phyloP scores from a whole-genome alignment of 495 filamentous ascomycete species.

The Neurospora sp. region DNA sequence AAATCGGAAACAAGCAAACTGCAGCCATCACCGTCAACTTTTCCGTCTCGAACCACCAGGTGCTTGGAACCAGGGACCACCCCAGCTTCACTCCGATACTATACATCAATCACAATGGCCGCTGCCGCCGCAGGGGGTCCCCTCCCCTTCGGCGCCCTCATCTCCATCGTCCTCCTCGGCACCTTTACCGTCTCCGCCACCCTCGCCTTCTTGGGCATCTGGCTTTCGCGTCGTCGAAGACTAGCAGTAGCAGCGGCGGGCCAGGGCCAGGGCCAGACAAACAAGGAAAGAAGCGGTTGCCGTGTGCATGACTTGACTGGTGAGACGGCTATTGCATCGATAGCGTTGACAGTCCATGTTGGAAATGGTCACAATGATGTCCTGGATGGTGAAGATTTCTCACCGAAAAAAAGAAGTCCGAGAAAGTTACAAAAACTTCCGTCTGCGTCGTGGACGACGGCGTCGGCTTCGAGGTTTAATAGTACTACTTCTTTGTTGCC shows the following conservation, averaged over 20 bases:
- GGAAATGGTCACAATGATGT: background rate
- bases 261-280: background rate
- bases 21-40: background rate
- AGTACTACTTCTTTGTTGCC: constrained; percentile 5
- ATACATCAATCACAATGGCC: background rate
- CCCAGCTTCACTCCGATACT: background rate
- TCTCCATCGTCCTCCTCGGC: constrained; percentile 10
- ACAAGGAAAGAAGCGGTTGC: background rate
- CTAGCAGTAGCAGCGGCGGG: background rate
- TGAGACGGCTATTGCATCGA: background rate
- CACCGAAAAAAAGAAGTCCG: background rate
- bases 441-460: background rate
- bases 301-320: background rate
- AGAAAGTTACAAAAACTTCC: constrained; percentile 2
- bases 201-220: constrained; percentile 6
- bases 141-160: constrained; percentile 4
- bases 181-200: constrained; percentile 1
- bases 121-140: background rate
- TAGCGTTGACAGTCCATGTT: background rate
- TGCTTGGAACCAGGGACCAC: background rate
- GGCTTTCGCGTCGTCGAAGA: constrained; percentile 6
- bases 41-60: too few species aligned
- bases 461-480: background rate
- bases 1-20: background rate
- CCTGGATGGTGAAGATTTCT: background rate